phyloP scores from a whole-genome alignment of 192 early-diverging fungal genomes.

The Oehlia diaphana region DNA sequence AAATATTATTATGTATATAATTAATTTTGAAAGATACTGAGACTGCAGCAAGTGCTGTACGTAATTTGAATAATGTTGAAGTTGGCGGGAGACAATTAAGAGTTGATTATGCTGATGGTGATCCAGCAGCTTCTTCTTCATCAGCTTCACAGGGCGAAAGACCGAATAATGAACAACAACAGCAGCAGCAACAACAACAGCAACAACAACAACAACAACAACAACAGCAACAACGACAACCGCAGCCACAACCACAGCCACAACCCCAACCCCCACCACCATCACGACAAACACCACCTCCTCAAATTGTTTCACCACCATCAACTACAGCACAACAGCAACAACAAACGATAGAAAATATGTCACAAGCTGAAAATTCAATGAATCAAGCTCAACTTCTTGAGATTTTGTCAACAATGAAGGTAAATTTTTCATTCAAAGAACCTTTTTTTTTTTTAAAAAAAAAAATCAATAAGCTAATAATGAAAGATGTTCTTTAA shows the following conservation, averaged over 20 bases:
- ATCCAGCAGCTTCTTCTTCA: slow-evolving; percentile 44
- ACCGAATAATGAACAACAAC: not conserved
- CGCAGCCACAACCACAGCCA: not conserved
- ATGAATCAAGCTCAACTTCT: slow-evolving; percentile 62
- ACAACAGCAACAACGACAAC: not conserved
- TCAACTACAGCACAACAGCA: not conserved
- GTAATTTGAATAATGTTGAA: slow-evolving; percentile 89
- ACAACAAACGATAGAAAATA: not conserved
- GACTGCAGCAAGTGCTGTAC: slow-evolving; percentile 92
- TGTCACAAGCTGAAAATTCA: slow-evolving; percentile 45
- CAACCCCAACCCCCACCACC: not conserved
- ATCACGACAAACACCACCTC: not conserved
- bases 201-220: no score
- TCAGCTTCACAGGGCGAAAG: not conserved
- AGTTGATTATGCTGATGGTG: slow-evolving; percentile 91
- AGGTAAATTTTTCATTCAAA: slow-evolving; percentile 39
- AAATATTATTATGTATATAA: slow-evolving; percentile 24
- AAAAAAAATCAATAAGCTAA: not conserved
- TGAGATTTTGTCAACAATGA: slow-evolving; percentile 66
- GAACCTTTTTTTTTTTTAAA: not conserved
- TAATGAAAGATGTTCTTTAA: not conserved
- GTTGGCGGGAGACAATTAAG: slow-evolving; percentile 85
- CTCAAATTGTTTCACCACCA: slow-evolving; percentile 30
- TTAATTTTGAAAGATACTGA: slow-evolving; percentile 59
- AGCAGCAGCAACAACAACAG: not conserved